Conservation (phyloP, 306 rosid species). For the Leucaena leucocephala region DNA sequence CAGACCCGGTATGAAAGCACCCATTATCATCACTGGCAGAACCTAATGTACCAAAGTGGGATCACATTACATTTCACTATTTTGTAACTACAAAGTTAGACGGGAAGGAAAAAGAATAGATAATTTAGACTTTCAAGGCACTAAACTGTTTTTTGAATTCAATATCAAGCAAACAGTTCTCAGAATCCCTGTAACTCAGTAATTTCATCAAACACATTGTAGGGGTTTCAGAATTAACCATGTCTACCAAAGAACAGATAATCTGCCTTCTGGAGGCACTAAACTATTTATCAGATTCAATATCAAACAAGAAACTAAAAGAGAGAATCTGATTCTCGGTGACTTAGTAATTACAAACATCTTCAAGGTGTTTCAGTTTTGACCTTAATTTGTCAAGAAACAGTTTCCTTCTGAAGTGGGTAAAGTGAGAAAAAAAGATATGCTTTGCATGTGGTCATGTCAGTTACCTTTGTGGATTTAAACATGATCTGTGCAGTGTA, state of each 20-base stretch:
- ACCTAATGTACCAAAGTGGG: conserved; percentile 61
- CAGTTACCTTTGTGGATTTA: conserved; percentile 88
- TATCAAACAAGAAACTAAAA: conserved; percentile 18
- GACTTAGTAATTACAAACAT: neutral
- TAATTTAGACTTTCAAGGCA: conserved; percentile 13
- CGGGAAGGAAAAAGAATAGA: neutral
- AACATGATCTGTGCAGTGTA: conserved; percentile 99
- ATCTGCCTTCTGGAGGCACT: conserved; percentile 4
- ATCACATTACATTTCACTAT: conserved; percentile 26
- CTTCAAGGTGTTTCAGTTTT: conserved; percentile 12
- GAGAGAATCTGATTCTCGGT: neutral
- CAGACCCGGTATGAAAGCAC: conserved; percentile 95
- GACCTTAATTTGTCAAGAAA: neutral
- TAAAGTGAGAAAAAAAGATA: neutral
- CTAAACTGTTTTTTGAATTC: neutral
- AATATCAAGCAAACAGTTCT: conserved; percentile 18
- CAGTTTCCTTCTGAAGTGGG: conserved; percentile 27
- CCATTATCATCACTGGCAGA: conserved; percentile 98
- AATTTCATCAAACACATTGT: conserved; percentile 13
- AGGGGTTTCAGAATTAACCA: conserved; percentile 1
- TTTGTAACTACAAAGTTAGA: conserved; percentile 10
- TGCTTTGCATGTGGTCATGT: conserved; percentile 23
- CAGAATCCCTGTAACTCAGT: neutral
- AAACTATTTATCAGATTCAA: neutral
- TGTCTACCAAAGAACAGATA: conserved; percentile 2